Conservation (phyloP, 306 rosid genomes). For the Sindora glabra region DNA sequence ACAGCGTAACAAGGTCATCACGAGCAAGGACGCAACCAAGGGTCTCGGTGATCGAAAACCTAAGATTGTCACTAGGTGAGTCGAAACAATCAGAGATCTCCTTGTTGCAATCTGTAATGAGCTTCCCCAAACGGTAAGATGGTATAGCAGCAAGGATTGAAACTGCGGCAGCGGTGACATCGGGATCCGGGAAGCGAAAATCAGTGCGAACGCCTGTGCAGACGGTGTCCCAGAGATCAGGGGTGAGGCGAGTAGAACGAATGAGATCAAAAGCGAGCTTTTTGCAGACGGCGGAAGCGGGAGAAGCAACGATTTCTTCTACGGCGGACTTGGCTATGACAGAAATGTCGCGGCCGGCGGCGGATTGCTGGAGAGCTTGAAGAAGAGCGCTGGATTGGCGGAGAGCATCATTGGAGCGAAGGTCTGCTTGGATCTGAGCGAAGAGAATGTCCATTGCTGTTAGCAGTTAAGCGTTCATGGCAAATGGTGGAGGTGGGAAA, state of each 20-base stretch:
- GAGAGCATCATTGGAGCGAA: slow-evolving; percentile 93
- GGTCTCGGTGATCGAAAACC: slow-evolving; percentile 84
- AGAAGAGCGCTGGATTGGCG: slow-evolving; percentile 95
- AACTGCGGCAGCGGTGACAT: slow-evolving; percentile 89
- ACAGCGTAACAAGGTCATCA: slow-evolving; percentile 87
- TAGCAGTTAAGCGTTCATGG: slow-evolving; percentile 19
- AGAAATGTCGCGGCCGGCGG: slow-evolving; percentile 92
- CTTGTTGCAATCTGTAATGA: slow-evolving; percentile 68
- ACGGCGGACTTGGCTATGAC: slow-evolving; percentile 89
- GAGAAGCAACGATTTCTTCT: slow-evolving; percentile 91
- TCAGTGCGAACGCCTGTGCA: slow-evolving; percentile 75
- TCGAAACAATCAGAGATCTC: slow-evolving; percentile 81
- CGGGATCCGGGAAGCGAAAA: slow-evolving; percentile 92
- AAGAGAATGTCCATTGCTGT: slow-evolving; percentile 75
- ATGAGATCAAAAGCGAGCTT: slow-evolving; percentile 93
- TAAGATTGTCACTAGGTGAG: slow-evolving; percentile 66
- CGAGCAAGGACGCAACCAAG: slow-evolving; percentile 91
- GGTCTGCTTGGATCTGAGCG: slow-evolving; percentile 99
- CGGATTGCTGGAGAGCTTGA: slow-evolving; percentile 96
- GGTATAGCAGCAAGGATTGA: slow-evolving; percentile 94
- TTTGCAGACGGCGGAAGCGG: slow-evolving; percentile 91
- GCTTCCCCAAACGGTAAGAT: slow-evolving; percentile 62
- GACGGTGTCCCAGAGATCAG: slow-evolving; percentile 93
- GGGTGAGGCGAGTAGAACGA: slow-evolving; percentile 92
- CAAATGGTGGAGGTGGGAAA: no score